phyloP scores from a whole-genome alignment of 352 stramenopile species.

The Globisporangium okanoganense region DNA sequence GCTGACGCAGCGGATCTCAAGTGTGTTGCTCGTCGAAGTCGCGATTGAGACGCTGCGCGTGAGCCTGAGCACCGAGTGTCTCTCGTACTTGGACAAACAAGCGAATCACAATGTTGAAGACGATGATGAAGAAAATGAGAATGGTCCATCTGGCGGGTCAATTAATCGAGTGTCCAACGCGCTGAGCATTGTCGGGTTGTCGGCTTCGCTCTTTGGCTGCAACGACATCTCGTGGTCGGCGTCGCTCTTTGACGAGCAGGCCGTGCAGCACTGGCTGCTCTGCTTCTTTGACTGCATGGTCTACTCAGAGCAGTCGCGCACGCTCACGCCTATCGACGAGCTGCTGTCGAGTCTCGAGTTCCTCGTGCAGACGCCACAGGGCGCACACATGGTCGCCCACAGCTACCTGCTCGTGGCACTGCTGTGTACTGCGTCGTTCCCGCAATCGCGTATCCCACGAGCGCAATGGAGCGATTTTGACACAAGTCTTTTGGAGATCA shows the following conservation, averaged over 20 bases:
- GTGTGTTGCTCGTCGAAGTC: conserved; percentile 21
- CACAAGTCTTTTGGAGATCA: conserved; percentile 4
- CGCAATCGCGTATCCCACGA: conserved; percentile 11
- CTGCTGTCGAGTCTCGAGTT: conserved; percentile 18
- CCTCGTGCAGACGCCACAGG: conserved; percentile 1
- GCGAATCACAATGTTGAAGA: conserved; percentile 14
- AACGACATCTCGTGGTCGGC: conserved; percentile 13
- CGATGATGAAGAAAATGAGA: conserved; percentile 9
- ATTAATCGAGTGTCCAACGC: conserved; percentile 15
- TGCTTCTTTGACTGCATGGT: conserved; percentile 22
- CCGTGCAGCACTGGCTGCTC: conserved; percentile 15
- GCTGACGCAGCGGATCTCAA: conserved; percentile 23
- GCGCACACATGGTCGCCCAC: conserved; percentile 5
- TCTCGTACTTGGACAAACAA: conserved; percentile 15
- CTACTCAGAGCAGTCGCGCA: conserved; percentile 26
- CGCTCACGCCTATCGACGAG: conserved; percentile 17
- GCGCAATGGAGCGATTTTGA: conserved; percentile 14
- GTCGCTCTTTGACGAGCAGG: conserved; percentile 16
- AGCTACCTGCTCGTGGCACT: conserved; percentile 37
- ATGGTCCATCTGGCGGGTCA: not conserved
- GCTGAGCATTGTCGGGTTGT: conserved; percentile 14
- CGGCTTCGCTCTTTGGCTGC: conserved; percentile 6
- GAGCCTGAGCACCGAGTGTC: conserved; percentile 27
- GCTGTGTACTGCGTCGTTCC: conserved; percentile 35
- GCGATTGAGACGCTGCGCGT: conserved; percentile 17